Evolutionary conservation across 345 rosid species (phyloP), one percentile per base, ranked within the genome.

Genomic region (Eutrema heterophyllum): DNA sequence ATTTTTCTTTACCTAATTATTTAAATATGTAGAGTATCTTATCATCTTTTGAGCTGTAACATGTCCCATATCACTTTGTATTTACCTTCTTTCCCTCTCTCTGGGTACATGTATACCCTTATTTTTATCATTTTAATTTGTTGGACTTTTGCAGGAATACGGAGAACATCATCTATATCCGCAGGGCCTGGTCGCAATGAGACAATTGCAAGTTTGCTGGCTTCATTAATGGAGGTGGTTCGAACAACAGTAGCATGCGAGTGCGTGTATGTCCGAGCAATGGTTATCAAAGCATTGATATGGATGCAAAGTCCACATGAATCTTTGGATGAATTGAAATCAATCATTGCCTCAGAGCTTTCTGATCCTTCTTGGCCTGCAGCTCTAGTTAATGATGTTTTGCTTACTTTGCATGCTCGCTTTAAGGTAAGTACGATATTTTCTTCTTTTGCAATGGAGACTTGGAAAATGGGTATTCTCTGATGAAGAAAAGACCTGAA

Each of bases 251-350:
- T 95, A 49, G 99, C 99, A 65, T 95, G 99, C 35, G 99, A 95
- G 81, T 95, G 99, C 68, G 98, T 95, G 64, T 95, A 88, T 86
- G 93, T 95, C 75, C 92, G 99, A 70, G 97, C 89, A 70, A 92
- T 95, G 97, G 98, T 95, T 66, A 86, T 95, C 84, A 95, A 95
- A 86, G 98, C 98, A 75, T 84, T 95, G 89, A 92, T 95, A 82
- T 95, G 99, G 99, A 95, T 95, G 98, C 99, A 95, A 86, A 88
- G 91, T 79, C 96, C 98, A 6, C 83, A 84, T 78, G 99, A 92
- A 82, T 84, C 99, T 9, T 85, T 92, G 76, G 98, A 92, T 77
- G 99, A 95, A 79, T 73, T 95, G 67, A 94, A 86, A 78, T 95
- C 96, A 52, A 92, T 95, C 71, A 95, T 95, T 74, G 99, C 97